Evolutionary conservation across 1,284 basidiomycete genomes (phyloP).

Genomic region (Testicularia cyperi): DNA sequence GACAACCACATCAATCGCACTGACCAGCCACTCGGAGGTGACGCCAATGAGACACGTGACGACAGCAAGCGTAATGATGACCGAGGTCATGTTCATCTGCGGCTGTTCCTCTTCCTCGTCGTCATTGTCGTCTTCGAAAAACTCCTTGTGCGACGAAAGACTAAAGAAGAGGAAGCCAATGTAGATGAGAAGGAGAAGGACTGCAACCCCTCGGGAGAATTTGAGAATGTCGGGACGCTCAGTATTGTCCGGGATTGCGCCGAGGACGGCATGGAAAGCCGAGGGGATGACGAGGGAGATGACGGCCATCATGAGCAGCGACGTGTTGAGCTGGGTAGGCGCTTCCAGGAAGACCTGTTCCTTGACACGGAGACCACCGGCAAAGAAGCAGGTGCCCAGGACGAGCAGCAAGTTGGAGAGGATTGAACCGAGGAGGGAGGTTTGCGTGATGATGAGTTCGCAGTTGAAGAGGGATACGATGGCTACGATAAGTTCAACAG

Average conservation of each 20-base stretch:
- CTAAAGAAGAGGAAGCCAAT: slow-evolving; percentile 48
- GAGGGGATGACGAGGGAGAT: slow-evolving; percentile 52
- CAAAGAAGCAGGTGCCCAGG: slow-evolving; percentile 52
- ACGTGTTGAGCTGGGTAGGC: slow-evolving; percentile 42
- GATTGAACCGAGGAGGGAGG: slow-evolving; percentile 49
- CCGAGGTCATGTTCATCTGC: slow-evolving; percentile 38
- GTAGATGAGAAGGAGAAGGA: slow-evolving; percentile 52
- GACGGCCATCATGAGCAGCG: slow-evolving; percentile 52
- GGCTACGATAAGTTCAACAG: slow-evolving; percentile 53
- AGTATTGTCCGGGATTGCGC: slow-evolving; percentile 26
- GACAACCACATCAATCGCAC: slow-evolving; percentile 41
- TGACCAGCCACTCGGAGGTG: slow-evolving; percentile 52
- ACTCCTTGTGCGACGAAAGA: slow-evolving; percentile 41
- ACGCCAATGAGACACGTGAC: slow-evolving; percentile 49
- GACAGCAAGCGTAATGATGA: slow-evolving; percentile 34
- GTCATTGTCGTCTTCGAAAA: slow-evolving; percentile 35
- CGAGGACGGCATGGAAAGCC: slow-evolving; percentile 49
- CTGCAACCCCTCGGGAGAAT: slow-evolving; percentile 40
- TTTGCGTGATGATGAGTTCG: slow-evolving; percentile 50
- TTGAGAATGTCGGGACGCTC: slow-evolving; percentile 49
- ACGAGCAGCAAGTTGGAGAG: slow-evolving; percentile 51
- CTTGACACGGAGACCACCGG: slow-evolving; percentile 44
- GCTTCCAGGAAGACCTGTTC: slow-evolving; percentile 44
- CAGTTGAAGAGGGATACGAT: slow-evolving; percentile 54
- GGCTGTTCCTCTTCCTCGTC: slow-evolving; percentile 46